phyloP scores from a whole-genome alignment of 192 early-diverging fungal species.

The Mortierella antarctica region DNA sequence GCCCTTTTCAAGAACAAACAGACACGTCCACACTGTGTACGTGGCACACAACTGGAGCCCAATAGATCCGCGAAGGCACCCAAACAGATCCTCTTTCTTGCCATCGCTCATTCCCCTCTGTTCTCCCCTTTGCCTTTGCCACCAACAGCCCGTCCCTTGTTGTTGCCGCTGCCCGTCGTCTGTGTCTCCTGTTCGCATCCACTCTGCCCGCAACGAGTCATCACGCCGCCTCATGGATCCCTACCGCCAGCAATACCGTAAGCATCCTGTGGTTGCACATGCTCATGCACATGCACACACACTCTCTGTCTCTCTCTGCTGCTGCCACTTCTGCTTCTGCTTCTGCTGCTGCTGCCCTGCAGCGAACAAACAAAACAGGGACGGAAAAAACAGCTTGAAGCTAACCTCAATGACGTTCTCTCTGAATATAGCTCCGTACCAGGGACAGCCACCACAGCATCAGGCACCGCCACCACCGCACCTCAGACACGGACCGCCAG shows the following conservation, averaged over 20 bases:
- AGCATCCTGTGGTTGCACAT: neutral
- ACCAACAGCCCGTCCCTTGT: neutral
- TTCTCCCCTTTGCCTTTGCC: neutral
- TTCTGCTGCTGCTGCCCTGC: too few relatives aligned
- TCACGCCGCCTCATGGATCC: constrained; percentile 22
- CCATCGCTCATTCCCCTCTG: neutral
- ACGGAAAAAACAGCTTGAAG: too few relatives aligned
- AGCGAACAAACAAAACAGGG: too few relatives aligned
- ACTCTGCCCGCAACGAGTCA: neutral
- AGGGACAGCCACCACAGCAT: constrained; percentile 24
- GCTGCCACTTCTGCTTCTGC: too few relatives aligned
- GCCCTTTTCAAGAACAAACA: neutral
- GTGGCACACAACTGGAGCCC: too few relatives aligned
- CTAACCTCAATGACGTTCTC: too few relatives aligned
- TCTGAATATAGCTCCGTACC: constrained; percentile 7
- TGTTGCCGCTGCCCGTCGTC: neutral
- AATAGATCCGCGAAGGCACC: too few relatives aligned
- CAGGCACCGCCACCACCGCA: constrained; percentile 19
- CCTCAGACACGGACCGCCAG: constrained; percentile 29
- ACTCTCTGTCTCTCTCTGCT: too few relatives aligned
- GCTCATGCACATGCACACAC: neutral
- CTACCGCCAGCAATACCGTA: constrained; percentile 51
- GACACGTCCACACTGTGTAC: neutral
- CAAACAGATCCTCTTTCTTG: neutral
- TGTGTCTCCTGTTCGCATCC: neutral